phyloP scores from a whole-genome alignment of 2,329 filamentous ascomycete species.

The Botryotinia calthae region DNA sequence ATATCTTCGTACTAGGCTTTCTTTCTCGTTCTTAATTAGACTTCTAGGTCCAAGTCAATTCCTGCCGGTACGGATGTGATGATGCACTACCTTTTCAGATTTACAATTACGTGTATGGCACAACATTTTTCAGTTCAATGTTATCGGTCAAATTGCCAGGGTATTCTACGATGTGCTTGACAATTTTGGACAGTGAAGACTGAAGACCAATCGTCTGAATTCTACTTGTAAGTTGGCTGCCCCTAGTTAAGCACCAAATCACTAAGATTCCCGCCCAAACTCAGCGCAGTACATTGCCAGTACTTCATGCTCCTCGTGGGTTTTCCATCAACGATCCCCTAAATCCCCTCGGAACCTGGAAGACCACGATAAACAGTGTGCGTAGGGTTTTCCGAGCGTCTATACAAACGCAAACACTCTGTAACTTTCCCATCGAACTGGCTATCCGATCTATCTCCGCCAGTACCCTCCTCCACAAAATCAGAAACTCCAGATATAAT shows the following conservation, averaged over 20 bases:
- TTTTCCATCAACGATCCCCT: background rate
- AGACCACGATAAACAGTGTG: background rate
- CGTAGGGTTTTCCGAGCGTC: background rate
- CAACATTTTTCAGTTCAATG: background rate
- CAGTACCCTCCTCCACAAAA: background rate
- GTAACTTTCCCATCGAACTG: background rate
- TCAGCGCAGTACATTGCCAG: background rate
- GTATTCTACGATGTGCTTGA: background rate
- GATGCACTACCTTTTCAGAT: background rate
- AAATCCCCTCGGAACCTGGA: background rate
- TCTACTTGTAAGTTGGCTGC: background rate
- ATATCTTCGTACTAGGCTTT: background rate
- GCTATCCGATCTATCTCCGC: background rate
- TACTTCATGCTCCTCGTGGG: background rate
- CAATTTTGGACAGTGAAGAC: background rate
- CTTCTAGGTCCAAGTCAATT: background rate
- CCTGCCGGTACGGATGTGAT: background rate
- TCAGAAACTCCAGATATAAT: background rate
- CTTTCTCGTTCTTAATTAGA: background rate
- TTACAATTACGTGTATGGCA: background rate
- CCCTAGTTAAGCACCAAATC: background rate
- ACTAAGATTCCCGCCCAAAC: background rate
- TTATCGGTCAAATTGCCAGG: background rate
- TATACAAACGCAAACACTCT: background rate
- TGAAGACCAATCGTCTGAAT: background rate